A percentile compares a stretch with the other conserved stretches of the same genome.
These are phyloP conservation scores for Raphanus hybrid DNA, from an alignment of 441 rosid genomes.

Conservation along the genomic window DNA sequence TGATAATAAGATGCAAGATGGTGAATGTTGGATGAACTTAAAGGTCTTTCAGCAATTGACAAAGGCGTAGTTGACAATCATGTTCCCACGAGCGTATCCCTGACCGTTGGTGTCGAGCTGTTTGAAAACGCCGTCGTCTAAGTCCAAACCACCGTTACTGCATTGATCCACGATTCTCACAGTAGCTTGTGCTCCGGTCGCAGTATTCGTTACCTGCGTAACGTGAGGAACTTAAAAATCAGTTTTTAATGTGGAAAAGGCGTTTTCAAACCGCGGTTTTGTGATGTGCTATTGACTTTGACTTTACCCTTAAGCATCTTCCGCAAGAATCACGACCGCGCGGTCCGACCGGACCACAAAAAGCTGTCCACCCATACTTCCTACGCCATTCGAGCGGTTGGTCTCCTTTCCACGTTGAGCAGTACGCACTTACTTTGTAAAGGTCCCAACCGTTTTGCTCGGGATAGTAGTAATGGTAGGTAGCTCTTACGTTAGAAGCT, in stretches of 20 bases:
- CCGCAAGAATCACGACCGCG: slow-evolving; percentile 47
- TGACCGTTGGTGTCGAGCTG: slow-evolving; percentile 51
- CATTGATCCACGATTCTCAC: slow-evolving; percentile 61
- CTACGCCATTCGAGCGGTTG: slow-evolving; percentile 42
- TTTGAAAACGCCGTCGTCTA: slow-evolving; percentile 42
- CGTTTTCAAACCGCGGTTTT: not conserved
- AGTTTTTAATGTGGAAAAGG: not conserved
- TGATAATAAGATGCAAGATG: not conserved
- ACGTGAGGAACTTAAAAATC: not conserved
- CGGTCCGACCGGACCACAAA: slow-evolving; percentile 42
- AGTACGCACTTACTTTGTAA: slow-evolving; percentile 39
- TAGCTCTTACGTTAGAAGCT: slow-evolving; percentile 38
- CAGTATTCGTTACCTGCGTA: slow-evolving; percentile 52
- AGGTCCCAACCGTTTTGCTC: slow-evolving; percentile 44
- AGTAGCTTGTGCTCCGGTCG: slow-evolving; percentile 44
- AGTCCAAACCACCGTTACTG: slow-evolving; percentile 51
- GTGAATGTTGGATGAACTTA: not conserved
- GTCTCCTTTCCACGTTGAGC: slow-evolving; percentile 44
- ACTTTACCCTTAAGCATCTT: slow-evolving; percentile 36
- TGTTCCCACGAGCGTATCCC: slow-evolving; percentile 48
- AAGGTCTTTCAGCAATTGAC: slow-evolving; percentile 38
- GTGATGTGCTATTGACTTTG: not conserved
- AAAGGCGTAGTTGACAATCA: slow-evolving; percentile 47
- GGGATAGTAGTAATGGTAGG: slow-evolving; percentile 48
- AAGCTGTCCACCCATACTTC: slow-evolving; percentile 49